A percentile compares a stretch with the other conserved stretches of the same genome.
phyloP scores from a whole-genome alignment of 768 basidiomycete genomes.

The Kwoniella mangroviensis region DNA sequence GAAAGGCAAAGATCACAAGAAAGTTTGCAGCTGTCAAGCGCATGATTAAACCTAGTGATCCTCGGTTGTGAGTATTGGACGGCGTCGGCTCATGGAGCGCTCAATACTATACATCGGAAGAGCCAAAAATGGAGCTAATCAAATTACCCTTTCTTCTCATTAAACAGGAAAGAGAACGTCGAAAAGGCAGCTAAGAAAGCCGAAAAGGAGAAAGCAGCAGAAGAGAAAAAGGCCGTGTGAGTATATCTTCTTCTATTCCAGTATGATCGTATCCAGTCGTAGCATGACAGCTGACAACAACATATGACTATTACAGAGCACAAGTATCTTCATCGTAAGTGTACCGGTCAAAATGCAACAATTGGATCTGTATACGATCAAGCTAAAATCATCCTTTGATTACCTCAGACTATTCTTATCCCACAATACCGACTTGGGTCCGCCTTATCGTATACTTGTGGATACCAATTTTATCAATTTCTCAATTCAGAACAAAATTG shows the following conservation, averaged over 20 bases:
- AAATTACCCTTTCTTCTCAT: not conserved
- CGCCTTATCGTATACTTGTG: slow-evolving; percentile 94
- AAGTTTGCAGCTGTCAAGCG: slow-evolving; percentile 95
- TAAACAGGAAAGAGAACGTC: slow-evolving; percentile 84
- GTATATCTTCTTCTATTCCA: slow-evolving; percentile 53
- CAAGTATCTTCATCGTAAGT: slow-evolving; percentile 52
- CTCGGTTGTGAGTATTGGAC: slow-evolving; percentile 72
- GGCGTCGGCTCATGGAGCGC: not conserved
- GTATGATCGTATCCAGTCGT: slow-evolving; percentile 7
- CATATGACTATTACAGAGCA: slow-evolving; percentile 36
- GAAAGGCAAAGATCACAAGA: slow-evolving; percentile 87
- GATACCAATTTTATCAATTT: slow-evolving; percentile 99
- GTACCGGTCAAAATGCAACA: not conserved
- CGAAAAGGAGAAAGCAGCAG: slow-evolving; percentile 56
- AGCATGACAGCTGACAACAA: too few relatives aligned
- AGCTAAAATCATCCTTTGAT: not conserved
- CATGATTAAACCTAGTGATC: slow-evolving; percentile 90
- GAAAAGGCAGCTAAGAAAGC: slow-evolving; percentile 75
- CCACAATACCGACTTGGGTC: slow-evolving; percentile 93
- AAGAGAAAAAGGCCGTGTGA: slow-evolving; percentile 65
- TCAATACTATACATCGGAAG: not conserved
- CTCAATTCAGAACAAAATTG: slow-evolving; percentile 95
- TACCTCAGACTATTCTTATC: slow-evolving; percentile 84
- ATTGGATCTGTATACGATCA: too few relatives aligned
- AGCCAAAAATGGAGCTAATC: not conserved